These are phyloP conservation scores for Suillus ampliporus DNA, from an alignment of 768 basidiomycete genomes.

Conservation along the genomic window DNA sequence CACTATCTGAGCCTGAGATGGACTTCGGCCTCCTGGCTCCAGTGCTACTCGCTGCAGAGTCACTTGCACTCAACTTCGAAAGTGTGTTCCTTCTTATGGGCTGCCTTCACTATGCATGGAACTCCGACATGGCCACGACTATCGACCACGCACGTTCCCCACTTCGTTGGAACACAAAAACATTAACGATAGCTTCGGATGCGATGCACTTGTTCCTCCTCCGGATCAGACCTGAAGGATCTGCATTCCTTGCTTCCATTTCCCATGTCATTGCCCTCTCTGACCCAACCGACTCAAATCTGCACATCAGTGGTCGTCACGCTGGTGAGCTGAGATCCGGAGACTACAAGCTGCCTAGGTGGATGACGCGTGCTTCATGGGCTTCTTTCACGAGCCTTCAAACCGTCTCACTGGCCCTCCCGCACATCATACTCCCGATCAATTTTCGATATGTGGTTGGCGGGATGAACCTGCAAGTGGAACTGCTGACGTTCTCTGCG, in stretches of 20 bases:
- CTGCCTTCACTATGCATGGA: too few relatives aligned
- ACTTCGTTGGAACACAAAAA: too few relatives aligned
- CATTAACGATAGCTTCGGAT: too few relatives aligned
- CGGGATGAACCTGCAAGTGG: neutral
- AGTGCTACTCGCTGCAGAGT: constrained; percentile 10
- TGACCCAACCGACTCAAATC: constrained; percentile 8
- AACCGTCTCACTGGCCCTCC: neutral
- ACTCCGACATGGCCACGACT: too few relatives aligned
- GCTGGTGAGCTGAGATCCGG: neutral
- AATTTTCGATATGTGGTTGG: too few relatives aligned
- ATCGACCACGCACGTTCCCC: too few relatives aligned
- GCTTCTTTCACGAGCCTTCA: constrained; percentile 35
- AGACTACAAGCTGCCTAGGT: neutral
- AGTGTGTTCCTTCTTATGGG: too few relatives aligned
- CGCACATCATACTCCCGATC: neutral
- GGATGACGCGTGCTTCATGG: constrained; percentile 32
- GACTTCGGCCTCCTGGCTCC: constrained; percentile 22
- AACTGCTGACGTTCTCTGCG: neutral
- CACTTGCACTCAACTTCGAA: constrained; percentile 40
- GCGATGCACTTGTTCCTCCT: too few relatives aligned
- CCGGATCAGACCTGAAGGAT: too few relatives aligned
- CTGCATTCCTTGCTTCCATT: constrained; percentile 39
- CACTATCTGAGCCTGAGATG: constrained; percentile 23
- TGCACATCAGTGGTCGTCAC: too few relatives aligned
- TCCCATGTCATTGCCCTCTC: constrained; percentile 41